Evolutionary conservation across 179 eudicot genomes (phyloP), one percentile per base, ranked within the genome.

Genomic region (Nepenthes alata): DNA sequence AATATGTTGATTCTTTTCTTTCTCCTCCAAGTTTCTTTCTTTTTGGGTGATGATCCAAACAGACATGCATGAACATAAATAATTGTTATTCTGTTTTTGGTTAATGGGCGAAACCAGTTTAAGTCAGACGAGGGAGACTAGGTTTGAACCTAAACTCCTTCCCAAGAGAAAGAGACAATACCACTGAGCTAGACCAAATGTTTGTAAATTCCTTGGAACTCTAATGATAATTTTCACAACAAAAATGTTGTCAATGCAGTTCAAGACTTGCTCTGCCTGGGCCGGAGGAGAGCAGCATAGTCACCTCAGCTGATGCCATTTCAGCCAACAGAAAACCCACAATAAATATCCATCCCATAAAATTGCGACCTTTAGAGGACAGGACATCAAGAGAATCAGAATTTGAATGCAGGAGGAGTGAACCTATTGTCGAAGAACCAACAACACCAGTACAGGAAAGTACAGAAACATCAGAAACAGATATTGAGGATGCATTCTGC

Each of bases 241-340:
- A 14, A 38, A 25, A 4, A 9, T 53, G 37, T 53, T 37, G 11
- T 49, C 53, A 53, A 47, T 73, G 73, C 83, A 83, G 88, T 70
- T 79, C 85, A 72, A 78, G 88, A 58, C 77, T 83, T 66, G 74
- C 88, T 62, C 85, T 83, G n/a, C 85, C 88, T 39, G 85, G 78
- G 5, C 83, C 85, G 53, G 81, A 80, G 65, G 83, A 80, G 63
- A 83, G 53, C 61, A 39, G 76, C 38, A 62, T 75, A 9, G 81
- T 75, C 15, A 58, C 51, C 57, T 74, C 78, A 37, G 38, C 65
- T 65, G 71, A 37, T 57, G 63, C 77, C 36, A 67, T 55, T 25
- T 64, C 62, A 49, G 59, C 70, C 25, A 68, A 44, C 38, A 55
- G 62, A 53, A 60, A 34, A 37, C 62, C 75, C 47, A 6, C 50